Base-by-base conservation (phyloP, 2,329 filamentous ascomycete species). In the Neocucurbitaria cava region DNA sequence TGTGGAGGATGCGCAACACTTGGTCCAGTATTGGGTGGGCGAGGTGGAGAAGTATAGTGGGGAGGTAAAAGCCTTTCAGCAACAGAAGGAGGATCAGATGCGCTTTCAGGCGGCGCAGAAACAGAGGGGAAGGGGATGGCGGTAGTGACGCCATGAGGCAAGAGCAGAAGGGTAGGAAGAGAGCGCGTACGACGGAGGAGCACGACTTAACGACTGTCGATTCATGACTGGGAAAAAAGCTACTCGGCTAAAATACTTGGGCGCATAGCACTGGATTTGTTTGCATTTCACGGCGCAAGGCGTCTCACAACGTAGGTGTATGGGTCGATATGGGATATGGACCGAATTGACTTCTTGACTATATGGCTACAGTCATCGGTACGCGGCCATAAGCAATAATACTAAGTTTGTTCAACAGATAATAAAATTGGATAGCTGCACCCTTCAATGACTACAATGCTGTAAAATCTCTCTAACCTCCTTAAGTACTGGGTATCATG, bases 1-100 rank as follows among this genome's bases (percentile, higher is more conserved):
- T 59, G 77, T 84, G 13, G 79, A 82, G 56, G 90, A 95, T 75
- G 70, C 84, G 35, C 47, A 63, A 42, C 61, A 58, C 6, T 33
- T 76, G 76, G 62, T 52, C 7, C 65, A 70, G 23, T 67, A 62
- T 48, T 81, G 77, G 77, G 61, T 51, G 31, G 68, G 66, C 5
- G 72, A 79, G 64, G 77, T 77, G 53, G 63, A 71, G 49, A 66
- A 68, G 49, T 79, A 65, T 49, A 68, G 61, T 39, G 58, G 60
- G 7, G 69, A 72, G 54, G 68, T 74, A 13, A 66, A 61, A 54
- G 56, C 44, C 46, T 69, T 58, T 24, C 60, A 69, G 59, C 40
- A 55, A 43, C 47, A 65, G 36, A 59, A 72, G 48, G 64, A 72
- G 60, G 52, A 50, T 28, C 59, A 70, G 59, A 65, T 71, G 30